phyloP scores from a whole-genome alignment of 805 yeast genomes.

The Cephaloascus albidus region DNA sequence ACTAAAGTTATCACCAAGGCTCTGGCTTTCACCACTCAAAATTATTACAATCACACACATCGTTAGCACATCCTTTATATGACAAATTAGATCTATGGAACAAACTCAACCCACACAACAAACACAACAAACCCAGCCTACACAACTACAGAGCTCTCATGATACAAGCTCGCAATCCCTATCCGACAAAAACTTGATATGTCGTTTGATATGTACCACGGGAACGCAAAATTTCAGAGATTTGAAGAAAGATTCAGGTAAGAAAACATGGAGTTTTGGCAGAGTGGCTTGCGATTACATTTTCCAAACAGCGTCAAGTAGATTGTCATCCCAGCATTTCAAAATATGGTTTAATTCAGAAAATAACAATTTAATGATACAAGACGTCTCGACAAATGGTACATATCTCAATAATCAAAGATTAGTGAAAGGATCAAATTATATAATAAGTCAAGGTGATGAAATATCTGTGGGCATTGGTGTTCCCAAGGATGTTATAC shows the following conservation, averaged over 20 bases:
- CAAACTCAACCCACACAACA: conserved; percentile 11
- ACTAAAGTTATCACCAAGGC: too few species aligned
- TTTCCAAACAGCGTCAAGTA: conserved; percentile 47
- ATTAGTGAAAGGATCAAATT: conserved; percentile 68
- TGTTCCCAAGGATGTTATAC: conserved; percentile 56
- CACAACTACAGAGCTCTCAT: conserved; percentile 26
- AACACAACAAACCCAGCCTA: conserved; percentile 25
- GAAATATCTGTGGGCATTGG: conserved; percentile 88
- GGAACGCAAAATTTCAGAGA: conserved; percentile 44
- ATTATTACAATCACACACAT: too few species aligned
- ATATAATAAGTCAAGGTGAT: conserved; percentile 84
- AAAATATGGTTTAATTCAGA: conserved; percentile 57
- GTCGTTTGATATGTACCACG: conserved; percentile 51
- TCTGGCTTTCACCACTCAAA: too few species aligned
- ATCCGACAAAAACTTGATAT: conserved; percentile 31
- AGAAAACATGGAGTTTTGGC: conserved; percentile 59
- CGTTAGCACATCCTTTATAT: too few species aligned
- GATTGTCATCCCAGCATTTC: conserved; percentile 70
- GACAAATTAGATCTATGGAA: not conserved
- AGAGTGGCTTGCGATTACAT: conserved; percentile 63
- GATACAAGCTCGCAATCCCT: conserved; percentile 20
- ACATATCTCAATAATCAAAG: conserved; percentile 74
- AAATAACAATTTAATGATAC: conserved; percentile 47
- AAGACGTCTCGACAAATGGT: conserved; percentile 86
- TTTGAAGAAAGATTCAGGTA: conserved; percentile 24